Evolutionary conservation across 2,329 filamentous ascomycete species (phyloP).

Genomic region (Colletotrichum lupini): DNA sequence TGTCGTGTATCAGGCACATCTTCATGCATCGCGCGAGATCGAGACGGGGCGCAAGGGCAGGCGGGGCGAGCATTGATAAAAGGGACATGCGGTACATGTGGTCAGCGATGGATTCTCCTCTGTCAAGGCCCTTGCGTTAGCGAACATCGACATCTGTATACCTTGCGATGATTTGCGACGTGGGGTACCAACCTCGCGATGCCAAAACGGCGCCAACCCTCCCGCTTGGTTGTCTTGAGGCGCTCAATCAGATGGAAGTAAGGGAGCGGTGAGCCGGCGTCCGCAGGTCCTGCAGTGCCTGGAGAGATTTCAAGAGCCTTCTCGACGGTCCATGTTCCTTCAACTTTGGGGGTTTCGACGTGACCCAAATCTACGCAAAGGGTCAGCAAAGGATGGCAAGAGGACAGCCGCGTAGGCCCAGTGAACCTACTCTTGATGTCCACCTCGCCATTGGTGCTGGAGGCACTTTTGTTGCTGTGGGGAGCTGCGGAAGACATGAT

Average conservation of each 20-base stretch:
- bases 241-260: constrained; percentile 96
- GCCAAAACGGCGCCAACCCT: constrained; percentile 92
- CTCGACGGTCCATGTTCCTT: constrained; percentile 41
- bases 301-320: constrained; percentile 35
- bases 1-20: constrained; percentile 97
- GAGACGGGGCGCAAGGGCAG: constrained; percentile 75
- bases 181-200: constrained; percentile 64
- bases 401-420: neutral
- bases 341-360: constrained; percentile 38
- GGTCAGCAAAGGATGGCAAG: neutral
- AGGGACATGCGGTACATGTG: constrained; percentile 99
- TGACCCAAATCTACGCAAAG: constrained; percentile 37
- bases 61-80: constrained; percentile 91
- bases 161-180: no score
- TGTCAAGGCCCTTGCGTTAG: constrained; percentile 41
- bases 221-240: constrained; percentile 95
- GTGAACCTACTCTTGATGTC: constrained; percentile 31
- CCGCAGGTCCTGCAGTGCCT: constrained; percentile 59
- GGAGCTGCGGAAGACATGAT: constrained; percentile 17
- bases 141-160: neutral
- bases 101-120: constrained; percentile 92
- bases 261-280: constrained; percentile 79
- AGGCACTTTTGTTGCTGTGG: constrained; percentile 10
- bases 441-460: constrained; percentile 18
- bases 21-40: constrained; percentile 88